phyloP scores from a whole-genome alignment of 768 basidiomycete genomes.

The Pisolithus marmoratus region DNA sequence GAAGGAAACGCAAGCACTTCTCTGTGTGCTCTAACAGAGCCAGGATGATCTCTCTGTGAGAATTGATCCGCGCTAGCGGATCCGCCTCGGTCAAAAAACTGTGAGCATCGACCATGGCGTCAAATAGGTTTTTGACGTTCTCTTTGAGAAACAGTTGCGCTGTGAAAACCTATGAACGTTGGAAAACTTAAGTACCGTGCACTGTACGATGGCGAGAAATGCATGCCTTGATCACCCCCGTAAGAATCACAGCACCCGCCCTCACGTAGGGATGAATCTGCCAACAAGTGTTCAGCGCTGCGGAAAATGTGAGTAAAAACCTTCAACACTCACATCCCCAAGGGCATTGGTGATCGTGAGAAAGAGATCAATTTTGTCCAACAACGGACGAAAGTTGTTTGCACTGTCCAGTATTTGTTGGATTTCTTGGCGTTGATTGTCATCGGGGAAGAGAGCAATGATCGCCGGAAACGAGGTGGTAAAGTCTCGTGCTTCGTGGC shows the following conservation, averaged over 20 bases:
- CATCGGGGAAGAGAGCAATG: background rate
- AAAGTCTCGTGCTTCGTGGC: background rate
- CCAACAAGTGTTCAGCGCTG: background rate
- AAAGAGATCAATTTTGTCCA: conserved; percentile 6
- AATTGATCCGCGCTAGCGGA: conserved; percentile 1
- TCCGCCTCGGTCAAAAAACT: conserved; percentile 4
- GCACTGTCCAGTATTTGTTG: background rate
- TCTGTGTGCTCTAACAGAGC: conserved; percentile 17
- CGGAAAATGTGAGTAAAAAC: background rate
- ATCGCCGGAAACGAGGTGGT: background rate
- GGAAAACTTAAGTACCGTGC: background rate
- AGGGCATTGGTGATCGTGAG: background rate
- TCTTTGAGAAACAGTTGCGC: conserved; percentile 1
- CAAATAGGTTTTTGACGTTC: conserved; percentile 2
- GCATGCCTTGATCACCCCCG: conserved; percentile 1
- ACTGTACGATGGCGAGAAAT: too few species aligned
- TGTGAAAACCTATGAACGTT: background rate
- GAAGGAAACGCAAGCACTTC: conserved; percentile 27
- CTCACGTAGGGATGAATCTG: conserved; percentile 12
- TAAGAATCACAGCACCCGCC: conserved; percentile 3
- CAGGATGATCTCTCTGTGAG: conserved; percentile 3
- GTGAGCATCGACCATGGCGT: conserved; percentile 5
- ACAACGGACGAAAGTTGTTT: conserved; percentile 2
- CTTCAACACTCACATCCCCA: background rate
- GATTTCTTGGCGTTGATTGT: background rate